Evolutionary conservation across 2,329 filamentous ascomycete species (phyloP).

Genomic region (Penicillium paneum): DNA sequence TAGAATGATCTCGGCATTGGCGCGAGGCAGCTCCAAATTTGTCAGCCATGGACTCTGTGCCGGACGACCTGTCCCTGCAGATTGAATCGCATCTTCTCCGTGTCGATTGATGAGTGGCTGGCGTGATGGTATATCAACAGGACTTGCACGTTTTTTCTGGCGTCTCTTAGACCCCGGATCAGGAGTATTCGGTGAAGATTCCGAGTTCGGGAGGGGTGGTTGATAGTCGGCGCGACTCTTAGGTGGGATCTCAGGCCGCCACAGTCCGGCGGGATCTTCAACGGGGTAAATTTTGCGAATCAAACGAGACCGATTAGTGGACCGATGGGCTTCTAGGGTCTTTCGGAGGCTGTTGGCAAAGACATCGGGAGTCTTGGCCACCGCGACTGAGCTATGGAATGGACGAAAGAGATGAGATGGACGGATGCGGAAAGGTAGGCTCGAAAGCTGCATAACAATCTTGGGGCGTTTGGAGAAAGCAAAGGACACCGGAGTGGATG

Average conservation of each 20-base stretch:
- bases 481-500: conserved; percentile 8
- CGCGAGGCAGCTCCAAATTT: conserved; percentile 16
- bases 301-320: conserved; percentile 35
- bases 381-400: conserved; percentile 13
- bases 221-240: conserved; percentile 16
- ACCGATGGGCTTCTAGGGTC: conserved; percentile 44
- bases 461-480: conserved; percentile 17
- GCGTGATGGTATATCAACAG: background rate
- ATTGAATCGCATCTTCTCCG: conserved; percentile 9
- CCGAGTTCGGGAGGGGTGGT: background rate
- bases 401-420: conserved; percentile 9
- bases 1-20: conserved; percentile 31
- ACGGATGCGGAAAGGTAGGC: conserved; percentile 7
- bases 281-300: conserved; percentile 31
- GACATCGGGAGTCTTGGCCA: conserved; percentile 23
- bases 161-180: conserved; percentile 1
- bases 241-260: conserved; percentile 16
- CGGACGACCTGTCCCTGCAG: conserved; percentile 12
- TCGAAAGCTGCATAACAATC: conserved; percentile 25
- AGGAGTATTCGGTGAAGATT: conserved; percentile 1
- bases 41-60: conserved; percentile 35
- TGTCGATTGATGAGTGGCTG: background rate
- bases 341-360: conserved; percentile 35
- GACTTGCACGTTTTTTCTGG: conserved; percentile 2
- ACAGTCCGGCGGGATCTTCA: conserved; percentile 14